Base-by-base conservation (phyloP, 169 alveolate genomes). In the Plasmodium yoelii region DNA sequence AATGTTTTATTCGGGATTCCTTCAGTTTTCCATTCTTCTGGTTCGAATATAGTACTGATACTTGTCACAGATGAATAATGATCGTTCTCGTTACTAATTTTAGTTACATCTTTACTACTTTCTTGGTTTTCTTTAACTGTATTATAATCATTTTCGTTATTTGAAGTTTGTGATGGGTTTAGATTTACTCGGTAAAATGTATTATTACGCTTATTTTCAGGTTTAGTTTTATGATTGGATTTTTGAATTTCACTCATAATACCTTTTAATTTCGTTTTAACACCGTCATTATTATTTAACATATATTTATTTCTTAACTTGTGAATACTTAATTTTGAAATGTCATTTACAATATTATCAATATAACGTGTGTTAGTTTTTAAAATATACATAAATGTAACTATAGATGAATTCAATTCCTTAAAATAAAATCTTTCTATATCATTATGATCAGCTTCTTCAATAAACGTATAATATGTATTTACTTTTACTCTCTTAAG, bases 371-470 rank as follows among this genome's bases (percentile, higher is more conserved):
- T 69, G 56, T 84, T 84, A 57, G 57, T 28, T 70, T 26, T 67
- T 5, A 84, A 71, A 0, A 84, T 65, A 69, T 12, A 69, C 4
- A 84, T n/a, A 18, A 84, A 84, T 3, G 73, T 15, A 19, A 92
- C 63, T 80, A 94, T 26, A 12, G 93, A 63, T 51, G 69, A 22
- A 92, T 88, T 49, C 51, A 87, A 61, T 87, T 92, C 44, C 73
- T 84, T 5, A 34, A 64, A 63, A 65, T 13, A 94, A 28, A 72
- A 64, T 12, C 82, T 64, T 55, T 94, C 96, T 73, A 94, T 72
- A 69, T 94, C 84, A 67, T 94, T 92, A 75, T 94, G 96, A 0
- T 77, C 77, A 5, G 93, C 96, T 34, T 88, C 94, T 49, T 92
- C 90, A 15, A 94, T 90, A 86, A 93, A 90, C 74, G 77, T 55